Evolutionary conservation across 768 basidiomycete genomes (phyloP), one percentile per base, ranked within the genome.

Genomic region (Trametes maxima): DNA sequence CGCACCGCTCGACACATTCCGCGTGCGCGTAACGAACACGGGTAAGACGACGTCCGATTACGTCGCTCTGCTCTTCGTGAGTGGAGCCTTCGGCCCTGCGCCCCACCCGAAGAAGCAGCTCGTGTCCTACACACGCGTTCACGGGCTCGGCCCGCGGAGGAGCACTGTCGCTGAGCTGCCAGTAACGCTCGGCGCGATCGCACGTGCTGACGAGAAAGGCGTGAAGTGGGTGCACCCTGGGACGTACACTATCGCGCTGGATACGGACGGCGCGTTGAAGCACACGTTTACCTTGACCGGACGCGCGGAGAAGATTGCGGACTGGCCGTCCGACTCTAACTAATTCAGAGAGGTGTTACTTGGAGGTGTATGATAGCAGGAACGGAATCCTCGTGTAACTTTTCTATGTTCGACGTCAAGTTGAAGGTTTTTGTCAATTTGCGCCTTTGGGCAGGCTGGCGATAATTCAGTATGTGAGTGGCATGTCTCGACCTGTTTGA

Each of bases 31-130:
- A 22, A 77, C 67, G 58, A 86, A 85, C 70, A 78, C 76, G 0
- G 84, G 84, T 17, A 70, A 72, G 42, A 71, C 75, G 13, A 70
- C 78, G 0, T 85, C 83, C 12, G 84, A 86, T 70, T 85, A 82
- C 65, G 81, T 83, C 22, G 77, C 82, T 10, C 75, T 85, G 54
- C 72, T 84, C 14, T 86, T 85, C 72, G 68, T 79, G 59, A 79
- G 76, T 49, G 78, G 79, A 24, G 75, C 74, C 4, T 77, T 74
- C 24, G 84, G 84, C 2, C 82, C 83, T 2, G 66, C 77, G 16
- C 84, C 84, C 0, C 76, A 75, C 54, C 83, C 83, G 21, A 81
- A 80, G 56, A 84, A 85, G 69, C 70, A 77, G 61, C 79, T 85
- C 49, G 74, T 82, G 7, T 72, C 79, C 2, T 86, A 83, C 68